Base-by-base conservation (phyloP, 1,284 basidiomycete species). In the Leucoagaricus sp. region DNA sequence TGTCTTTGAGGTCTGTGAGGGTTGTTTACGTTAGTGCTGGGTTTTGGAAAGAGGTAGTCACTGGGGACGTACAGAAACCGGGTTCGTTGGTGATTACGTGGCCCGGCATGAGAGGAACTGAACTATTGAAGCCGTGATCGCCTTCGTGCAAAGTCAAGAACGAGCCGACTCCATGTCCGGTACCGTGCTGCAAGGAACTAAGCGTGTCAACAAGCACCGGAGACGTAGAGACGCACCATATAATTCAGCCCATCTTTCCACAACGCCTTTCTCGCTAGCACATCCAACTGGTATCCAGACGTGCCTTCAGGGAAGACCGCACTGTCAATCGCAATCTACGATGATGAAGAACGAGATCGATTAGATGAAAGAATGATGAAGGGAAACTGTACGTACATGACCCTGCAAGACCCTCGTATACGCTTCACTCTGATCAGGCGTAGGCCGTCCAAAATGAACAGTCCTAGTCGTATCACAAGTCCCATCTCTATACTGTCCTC, bases 331-430 rank as follows among this genome's bases (percentile, higher is more conserved):
- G 94, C 93, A 63, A 98, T 96, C 89, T 92, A 65, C 21, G 42
- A 8, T 26, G 36, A 23, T n/a, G 23, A 42, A 25, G 49, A 9
- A 34, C 59, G 60, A 59, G 56, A 54, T 55, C 60, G 56, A 61
- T n/a, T n/a, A n/a, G n/a, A n/a, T n/a, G n/a, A n/a, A n/a, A n/a
- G n/a, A n/a, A n/a, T n/a, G 61, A 63, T 56, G 41, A 51, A 57
- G 61, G n/a, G n/a, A n/a, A n/a, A n/a, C n/a, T n/a, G n/a, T n/a
- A 81, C 88, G 63, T 75, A 92, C 90, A 76, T 99, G 96, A 3
- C 96, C 96, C 73, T 99, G 96, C 52, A 99, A 73, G 25, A 99
- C 97, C 23, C 94, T 81, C 15, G 97, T 99, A 70, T 89, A 98
- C 1, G 95, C 94, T 60, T 96, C 89, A 66, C 87, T 89, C 71